phyloP scores from a whole-genome alignment of 441 rosid genomes.

The Manihot esculenta region DNA sequence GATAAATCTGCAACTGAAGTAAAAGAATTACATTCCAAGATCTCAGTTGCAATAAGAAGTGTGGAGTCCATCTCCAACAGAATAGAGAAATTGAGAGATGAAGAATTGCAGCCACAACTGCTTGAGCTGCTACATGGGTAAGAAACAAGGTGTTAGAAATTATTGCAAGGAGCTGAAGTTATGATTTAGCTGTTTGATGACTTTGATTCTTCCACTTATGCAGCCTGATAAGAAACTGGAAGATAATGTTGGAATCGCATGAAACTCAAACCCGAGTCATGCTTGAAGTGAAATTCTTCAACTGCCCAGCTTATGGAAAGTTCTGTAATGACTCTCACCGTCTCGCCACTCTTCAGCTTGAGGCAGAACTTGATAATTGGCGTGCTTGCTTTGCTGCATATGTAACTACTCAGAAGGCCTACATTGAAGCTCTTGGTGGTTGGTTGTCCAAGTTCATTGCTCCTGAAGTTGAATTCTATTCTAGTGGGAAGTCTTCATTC shows the following conservation, averaged over 20 bases:
- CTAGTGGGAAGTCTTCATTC: conserved; percentile 25
- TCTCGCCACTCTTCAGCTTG: conserved; percentile 57
- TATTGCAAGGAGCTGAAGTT: background rate
- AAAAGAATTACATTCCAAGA: conserved; percentile 40
- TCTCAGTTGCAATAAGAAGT: conserved; percentile 44
- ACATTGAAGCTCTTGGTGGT: conserved; percentile 48
- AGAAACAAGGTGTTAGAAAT: conserved; percentile 16
- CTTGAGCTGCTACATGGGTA: conserved; percentile 60
- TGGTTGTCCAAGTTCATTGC: conserved; percentile 51
- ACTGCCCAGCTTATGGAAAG: conserved; percentile 34
- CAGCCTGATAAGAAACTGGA: conserved; percentile 56
- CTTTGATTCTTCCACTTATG: conserved; percentile 11
- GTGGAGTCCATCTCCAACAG: conserved; percentile 50
- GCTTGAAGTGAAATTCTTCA: conserved; percentile 44
- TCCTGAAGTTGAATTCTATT: conserved; percentile 40
- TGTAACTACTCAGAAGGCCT: conserved; percentile 44
- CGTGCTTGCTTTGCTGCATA: conserved; percentile 34
- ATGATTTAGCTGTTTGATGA: conserved; percentile 17
- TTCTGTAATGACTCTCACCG: conserved; percentile 43
- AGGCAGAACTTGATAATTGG: conserved; percentile 54
- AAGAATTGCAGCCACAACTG: conserved; percentile 62
- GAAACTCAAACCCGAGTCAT: conserved; percentile 48
- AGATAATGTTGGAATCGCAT: conserved; percentile 45
- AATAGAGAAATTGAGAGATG: conserved; percentile 54
- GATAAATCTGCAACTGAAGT: conserved; percentile 41